Evolutionary conservation across 164 flowering plant genomes (phyloP), one percentile per base, ranked within the genome.

Genomic region (Stephania yunnanensis): DNA sequence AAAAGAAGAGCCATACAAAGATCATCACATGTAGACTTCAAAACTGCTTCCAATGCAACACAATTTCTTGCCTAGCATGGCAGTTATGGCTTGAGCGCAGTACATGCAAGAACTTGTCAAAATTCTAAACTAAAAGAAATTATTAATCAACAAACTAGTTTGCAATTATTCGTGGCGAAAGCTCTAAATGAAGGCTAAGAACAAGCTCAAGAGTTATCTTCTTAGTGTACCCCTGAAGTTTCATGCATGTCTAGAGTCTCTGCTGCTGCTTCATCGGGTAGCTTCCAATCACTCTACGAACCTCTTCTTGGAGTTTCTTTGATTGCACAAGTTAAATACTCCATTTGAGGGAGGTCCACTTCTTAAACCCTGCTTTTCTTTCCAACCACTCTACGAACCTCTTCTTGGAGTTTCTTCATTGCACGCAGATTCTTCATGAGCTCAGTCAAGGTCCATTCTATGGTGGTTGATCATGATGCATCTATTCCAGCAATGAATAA

Each of bases 241-340:
- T 66, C 77, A 36, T 46, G 5, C 77, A 81, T 77, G 52, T 75
- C 74, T 19, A 77, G 22, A 12, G 73, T 68, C 20, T 82, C 72
- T 3, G 7, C 50, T 9, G 1, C 50, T 22, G 6, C 63, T 12
- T 77, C 82, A 77, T 30, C 73, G 1, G 86, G 84, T 66, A 83
- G 13, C 48, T 75, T 65, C 86, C 86, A 84, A 45, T 84, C 76
- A 76, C n/a, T n/a, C n/a, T n/a, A n/a, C n/a, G n/a, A 81, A 84
- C 71, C 80, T n/a, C 17, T 58, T 20, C 75, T 30, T 44, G 31
- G 55, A 2, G 66, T 72, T 66, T 72, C 74, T 29, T 72, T 72
- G 66, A 72, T 11, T 11, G 30, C 74, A 19, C 31, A 29, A n/a
- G 53, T 72, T 17, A 71, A 55, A 44, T 52, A 71, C 15, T 48